A percentile compares a stretch with the other conserved stretches of the same genome.
Conservation (phyloP, 2,329 filamentous ascomycete genomes). For the Arthrobotrys sinensis region DNA sequence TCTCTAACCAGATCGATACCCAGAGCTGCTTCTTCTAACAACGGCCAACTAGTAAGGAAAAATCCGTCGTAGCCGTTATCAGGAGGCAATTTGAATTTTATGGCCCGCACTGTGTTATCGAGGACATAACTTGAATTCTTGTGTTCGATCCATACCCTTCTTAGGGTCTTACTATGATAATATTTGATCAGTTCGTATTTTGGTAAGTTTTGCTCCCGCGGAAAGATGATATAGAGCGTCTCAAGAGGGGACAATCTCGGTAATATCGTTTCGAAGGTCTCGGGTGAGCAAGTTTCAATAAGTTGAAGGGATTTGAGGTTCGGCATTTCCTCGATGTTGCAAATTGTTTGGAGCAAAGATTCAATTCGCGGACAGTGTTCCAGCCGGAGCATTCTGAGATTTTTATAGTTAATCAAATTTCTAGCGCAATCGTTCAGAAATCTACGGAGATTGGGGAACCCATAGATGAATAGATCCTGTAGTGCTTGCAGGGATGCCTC, state of each 20-base stretch:
- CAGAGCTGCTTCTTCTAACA: slow-evolving; percentile 33
- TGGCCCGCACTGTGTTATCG: slow-evolving; percentile 35
- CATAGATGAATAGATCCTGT: slow-evolving; percentile 29
- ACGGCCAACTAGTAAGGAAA: slow-evolving; percentile 34
- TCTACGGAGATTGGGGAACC: slow-evolving; percentile 31
- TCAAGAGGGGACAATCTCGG: slow-evolving; percentile 26
- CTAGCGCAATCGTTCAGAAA: slow-evolving; percentile 37
- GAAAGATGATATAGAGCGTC: slow-evolving; percentile 44
- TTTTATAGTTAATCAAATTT: slow-evolving; percentile 36
- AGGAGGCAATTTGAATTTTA: slow-evolving; percentile 34
- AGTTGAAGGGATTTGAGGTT: slow-evolving; percentile 48
- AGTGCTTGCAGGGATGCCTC: slow-evolving; percentile 8
- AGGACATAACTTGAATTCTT: slow-evolving; percentile 41
- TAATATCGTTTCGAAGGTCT: slow-evolving; percentile 44
- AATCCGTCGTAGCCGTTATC: slow-evolving; percentile 40
- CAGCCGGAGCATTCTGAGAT: slow-evolving; percentile 11
- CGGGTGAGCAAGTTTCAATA: slow-evolving; percentile 41
- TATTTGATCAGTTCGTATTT: slow-evolving; percentile 42
- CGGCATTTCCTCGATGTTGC: slow-evolving; percentile 36
- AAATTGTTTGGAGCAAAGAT: slow-evolving; percentile 37
- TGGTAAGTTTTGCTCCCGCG: slow-evolving; percentile 37
- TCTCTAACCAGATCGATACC: slow-evolving; percentile 39
- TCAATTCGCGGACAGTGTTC: slow-evolving; percentile 39
- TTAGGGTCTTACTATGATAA: slow-evolving; percentile 29
- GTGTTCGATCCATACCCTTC: slow-evolving; percentile 43